Evolutionary conservation across 2,329 filamentous ascomycete species (phyloP).

Genomic region (Thyridium curvatum): DNA sequence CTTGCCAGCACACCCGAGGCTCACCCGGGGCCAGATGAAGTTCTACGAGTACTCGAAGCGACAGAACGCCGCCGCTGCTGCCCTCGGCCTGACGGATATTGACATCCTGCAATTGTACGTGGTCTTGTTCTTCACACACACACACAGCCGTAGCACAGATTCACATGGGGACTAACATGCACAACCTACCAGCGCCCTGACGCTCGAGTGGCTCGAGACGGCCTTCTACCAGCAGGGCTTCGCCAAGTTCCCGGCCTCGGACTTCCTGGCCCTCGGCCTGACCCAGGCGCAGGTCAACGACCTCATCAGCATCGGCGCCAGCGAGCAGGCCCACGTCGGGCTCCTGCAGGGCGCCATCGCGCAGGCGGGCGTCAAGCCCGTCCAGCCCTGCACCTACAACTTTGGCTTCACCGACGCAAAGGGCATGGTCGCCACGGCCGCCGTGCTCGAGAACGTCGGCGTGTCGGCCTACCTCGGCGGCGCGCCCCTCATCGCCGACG

Average conservation of each 20-base stretch:
- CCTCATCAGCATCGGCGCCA: constrained; percentile 54
- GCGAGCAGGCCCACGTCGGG: constrained; percentile 57
- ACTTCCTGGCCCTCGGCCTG: constrained; percentile 47
- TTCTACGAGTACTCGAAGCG: constrained; percentile 42
- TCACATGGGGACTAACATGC: too few species aligned
- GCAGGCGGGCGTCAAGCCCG: constrained; percentile 56
- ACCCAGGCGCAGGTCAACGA: constrained; percentile 49
- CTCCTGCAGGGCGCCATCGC: constrained; percentile 55
- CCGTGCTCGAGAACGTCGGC: constrained; percentile 66
- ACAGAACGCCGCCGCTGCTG: constrained; percentile 41
- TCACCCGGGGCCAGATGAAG: constrained; percentile 36
- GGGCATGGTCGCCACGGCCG: constrained; percentile 63
- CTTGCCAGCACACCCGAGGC: constrained; percentile 35
- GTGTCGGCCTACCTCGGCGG: constrained; percentile 70
- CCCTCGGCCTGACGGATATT: constrained; percentile 41
- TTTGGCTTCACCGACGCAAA: constrained; percentile 62
- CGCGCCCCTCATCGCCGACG: constrained; percentile 55
- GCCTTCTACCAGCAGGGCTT: constrained; percentile 69
- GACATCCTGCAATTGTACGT: constrained; percentile 55
- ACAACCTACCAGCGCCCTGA: too few species aligned
- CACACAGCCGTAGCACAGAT: too few species aligned
- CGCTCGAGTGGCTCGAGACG: constrained; percentile 68
- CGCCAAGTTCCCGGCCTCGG: constrained; percentile 54
- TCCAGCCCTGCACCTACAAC: constrained; percentile 65
- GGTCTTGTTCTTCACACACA: too few species aligned